Percentiles rank a stretch among this genome's conserved stretches.
These are phyloP conservation scores for Aspergillus quadricinctus DNA, from an alignment of 2,329 filamentous ascomycete species.

Conservation along the genomic window DNA sequence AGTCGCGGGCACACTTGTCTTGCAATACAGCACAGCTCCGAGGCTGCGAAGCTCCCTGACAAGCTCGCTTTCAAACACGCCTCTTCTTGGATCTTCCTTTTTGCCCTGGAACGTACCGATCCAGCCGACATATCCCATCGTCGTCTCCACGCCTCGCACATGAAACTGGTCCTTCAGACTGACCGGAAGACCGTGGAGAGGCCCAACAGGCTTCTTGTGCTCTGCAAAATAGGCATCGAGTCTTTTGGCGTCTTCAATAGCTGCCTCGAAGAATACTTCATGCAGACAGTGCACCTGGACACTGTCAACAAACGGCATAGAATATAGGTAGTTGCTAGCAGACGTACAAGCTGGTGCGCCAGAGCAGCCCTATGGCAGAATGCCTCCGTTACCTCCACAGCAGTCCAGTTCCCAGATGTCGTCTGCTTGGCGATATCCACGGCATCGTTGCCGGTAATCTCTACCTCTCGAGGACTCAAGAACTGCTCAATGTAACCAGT, in stretches of 20 bases:
- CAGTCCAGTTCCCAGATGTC: constrained; percentile 51
- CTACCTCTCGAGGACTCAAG: constrained; percentile 50
- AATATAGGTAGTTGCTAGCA: background rate
- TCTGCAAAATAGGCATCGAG: constrained; percentile 46
- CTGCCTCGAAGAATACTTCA: constrained; percentile 53
- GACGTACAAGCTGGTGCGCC: constrained; percentile 54
- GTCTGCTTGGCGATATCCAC: constrained; percentile 54
- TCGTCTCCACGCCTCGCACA: constrained; percentile 49
- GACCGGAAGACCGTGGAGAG: constrained; percentile 60
- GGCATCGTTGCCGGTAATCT: constrained; percentile 59
- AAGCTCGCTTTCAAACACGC: constrained; percentile 54
- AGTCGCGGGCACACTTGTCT: constrained; percentile 54
- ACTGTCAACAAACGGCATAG: constrained; percentile 7
- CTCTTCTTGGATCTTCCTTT: constrained; percentile 48
- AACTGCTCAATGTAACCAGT: constrained; percentile 57
- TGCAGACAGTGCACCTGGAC: constrained; percentile 46
- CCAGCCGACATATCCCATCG: constrained; percentile 64
- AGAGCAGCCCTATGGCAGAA: constrained; percentile 55
- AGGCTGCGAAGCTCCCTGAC: constrained; percentile 51
- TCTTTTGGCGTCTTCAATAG: constrained; percentile 45
- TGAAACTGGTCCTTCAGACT: constrained; percentile 50
- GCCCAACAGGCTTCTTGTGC: constrained; percentile 48
- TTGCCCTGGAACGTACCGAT: constrained; percentile 58
- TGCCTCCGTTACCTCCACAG: constrained; percentile 51
- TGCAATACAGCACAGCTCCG: constrained; percentile 53